A percentile compares a stretch with the other conserved stretches of the same genome.
Conservation (phyloP, 2,329 filamentous ascomycete genomes). For the Alternaria sp. region DNA sequence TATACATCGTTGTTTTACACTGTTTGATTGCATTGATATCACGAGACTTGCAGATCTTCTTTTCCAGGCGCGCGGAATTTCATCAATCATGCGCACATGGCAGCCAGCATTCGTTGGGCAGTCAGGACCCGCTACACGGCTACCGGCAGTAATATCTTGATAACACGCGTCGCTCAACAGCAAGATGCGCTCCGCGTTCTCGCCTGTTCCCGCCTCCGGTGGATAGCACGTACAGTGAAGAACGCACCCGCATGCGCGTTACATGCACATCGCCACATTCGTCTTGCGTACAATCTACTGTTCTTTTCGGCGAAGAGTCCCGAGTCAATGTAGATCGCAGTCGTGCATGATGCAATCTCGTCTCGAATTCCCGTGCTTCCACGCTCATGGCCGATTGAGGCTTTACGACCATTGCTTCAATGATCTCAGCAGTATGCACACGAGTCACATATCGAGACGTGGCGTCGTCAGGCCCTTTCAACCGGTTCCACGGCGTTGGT, state of each 20-base stretch:
- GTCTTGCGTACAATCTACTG: not conserved
- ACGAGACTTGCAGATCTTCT: not conserved
- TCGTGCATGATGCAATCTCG: not conserved
- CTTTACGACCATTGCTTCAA: not conserved
- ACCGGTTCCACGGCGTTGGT: not conserved
- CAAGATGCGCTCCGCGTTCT: not conserved
- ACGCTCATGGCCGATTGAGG: not conserved
- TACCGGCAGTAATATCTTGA: slow-evolving; percentile 2
- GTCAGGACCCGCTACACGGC: slow-evolving; percentile 1
- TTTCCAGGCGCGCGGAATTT: slow-evolving; percentile 4
- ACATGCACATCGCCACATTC: not conserved
- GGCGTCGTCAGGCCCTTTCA: not conserved
- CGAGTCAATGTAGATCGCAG: not conserved
- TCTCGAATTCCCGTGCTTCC: not conserved
- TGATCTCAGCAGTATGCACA: not conserved
- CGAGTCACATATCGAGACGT: slow-evolving; percentile 13
- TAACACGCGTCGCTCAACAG: slow-evolving; percentile 2
- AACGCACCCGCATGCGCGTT: not conserved
- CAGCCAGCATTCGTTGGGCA: slow-evolving; percentile 16
- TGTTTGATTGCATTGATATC: not conserved
- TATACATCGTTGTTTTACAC: not conserved
- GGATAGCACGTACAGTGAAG: not conserved
- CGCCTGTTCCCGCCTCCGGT: not conserved
- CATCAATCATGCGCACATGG: slow-evolving; percentile 6
- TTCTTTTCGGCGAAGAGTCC: not conserved